Conservation (phyloP, 2,329 filamentous ascomycete genomes). For the Helminthosporium solani region DNA sequence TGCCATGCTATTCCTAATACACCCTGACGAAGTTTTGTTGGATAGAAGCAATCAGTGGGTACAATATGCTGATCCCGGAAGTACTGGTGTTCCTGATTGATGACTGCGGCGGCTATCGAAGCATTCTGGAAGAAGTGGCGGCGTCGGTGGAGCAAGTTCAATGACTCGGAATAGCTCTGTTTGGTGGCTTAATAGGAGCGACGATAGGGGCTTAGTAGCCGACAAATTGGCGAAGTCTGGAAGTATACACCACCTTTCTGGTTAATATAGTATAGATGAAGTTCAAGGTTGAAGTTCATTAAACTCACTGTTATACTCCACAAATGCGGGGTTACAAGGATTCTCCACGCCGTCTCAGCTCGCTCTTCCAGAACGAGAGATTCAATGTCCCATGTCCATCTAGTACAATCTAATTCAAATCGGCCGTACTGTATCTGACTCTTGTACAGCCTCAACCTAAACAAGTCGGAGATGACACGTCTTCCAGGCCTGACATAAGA, state of each 20-base stretch:
- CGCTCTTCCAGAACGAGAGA: neutral
- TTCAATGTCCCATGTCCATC: neutral
- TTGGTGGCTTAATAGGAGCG: slow-evolving; percentile 1
- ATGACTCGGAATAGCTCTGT: neutral
- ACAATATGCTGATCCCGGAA: neutral
- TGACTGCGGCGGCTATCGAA: neutral
- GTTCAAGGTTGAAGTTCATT: slow-evolving; percentile 10
- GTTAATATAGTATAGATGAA: slow-evolving; percentile 9
- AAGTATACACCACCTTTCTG: neutral
- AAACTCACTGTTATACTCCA: slow-evolving; percentile 11
- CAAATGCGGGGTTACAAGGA: slow-evolving; percentile 15
- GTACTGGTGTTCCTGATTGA: neutral
- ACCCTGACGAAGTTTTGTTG: too few species aligned
- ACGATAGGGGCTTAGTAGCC: neutral
- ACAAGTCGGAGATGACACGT: neutral
- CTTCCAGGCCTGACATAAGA: neutral
- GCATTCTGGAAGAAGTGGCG: slow-evolving; percentile 5
- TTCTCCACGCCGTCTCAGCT: slow-evolving; percentile 14
- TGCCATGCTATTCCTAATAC: neutral
- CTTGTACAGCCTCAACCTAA: too few species aligned
- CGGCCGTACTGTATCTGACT: too few species aligned
- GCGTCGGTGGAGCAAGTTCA: neutral
- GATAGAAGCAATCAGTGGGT: neutral
- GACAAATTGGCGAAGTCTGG: neutral
- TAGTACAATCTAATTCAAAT: neutral